Percentiles rank a stretch among this genome's conserved stretches.
Conservation (phyloP, 495 filamentous ascomycete genomes). For the Aspergillus saccharolyticus region DNA sequence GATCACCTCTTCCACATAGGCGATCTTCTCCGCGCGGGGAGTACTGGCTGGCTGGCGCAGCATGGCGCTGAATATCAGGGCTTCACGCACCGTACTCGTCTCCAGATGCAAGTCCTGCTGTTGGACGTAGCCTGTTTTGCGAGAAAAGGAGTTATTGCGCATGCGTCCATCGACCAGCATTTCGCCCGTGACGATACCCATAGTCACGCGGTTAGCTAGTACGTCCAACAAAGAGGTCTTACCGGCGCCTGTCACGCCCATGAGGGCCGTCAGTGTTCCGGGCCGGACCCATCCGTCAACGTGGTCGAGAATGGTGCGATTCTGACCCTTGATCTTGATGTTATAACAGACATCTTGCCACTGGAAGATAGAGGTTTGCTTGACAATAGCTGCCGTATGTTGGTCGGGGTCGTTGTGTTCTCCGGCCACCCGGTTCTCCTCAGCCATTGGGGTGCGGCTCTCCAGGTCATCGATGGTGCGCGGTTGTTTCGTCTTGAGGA, state of each 20-base stretch:
- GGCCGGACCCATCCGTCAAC: conserved; percentile 91
- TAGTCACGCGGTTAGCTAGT: conserved; percentile 69
- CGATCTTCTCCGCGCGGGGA: conserved; percentile 68
- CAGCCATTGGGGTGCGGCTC: background rate
- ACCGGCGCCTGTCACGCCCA: conserved; percentile 61
- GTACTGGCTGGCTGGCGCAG: conserved; percentile 73
- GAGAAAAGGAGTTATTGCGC: conserved; percentile 75
- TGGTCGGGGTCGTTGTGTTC: conserved; percentile 20
- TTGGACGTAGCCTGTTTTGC: conserved; percentile 89
- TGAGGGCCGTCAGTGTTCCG: conserved; percentile 83
- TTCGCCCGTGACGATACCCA: conserved; percentile 80
- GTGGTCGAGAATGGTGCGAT: conserved; percentile 71
- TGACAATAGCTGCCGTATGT: conserved; percentile 29
- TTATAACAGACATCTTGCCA: conserved; percentile 86
- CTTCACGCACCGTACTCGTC: conserved; percentile 77
- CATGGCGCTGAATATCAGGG: conserved; percentile 75
- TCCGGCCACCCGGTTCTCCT: conserved; percentile 12
- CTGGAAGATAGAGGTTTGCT: conserved; percentile 71
- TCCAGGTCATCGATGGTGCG: background rate
- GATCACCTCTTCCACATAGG: conserved; percentile 87
- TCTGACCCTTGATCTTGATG: conserved; percentile 77
- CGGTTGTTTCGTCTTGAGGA: conserved; percentile 43
- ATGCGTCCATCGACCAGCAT: conserved; percentile 78
- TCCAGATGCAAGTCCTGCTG: conserved; percentile 88
- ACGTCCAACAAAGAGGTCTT: conserved; percentile 55